These are phyloP conservation scores for Nicotiana tomentosiformis DNA, from an alignment of 257 asterid genomes.

Conservation along the genomic window DNA sequence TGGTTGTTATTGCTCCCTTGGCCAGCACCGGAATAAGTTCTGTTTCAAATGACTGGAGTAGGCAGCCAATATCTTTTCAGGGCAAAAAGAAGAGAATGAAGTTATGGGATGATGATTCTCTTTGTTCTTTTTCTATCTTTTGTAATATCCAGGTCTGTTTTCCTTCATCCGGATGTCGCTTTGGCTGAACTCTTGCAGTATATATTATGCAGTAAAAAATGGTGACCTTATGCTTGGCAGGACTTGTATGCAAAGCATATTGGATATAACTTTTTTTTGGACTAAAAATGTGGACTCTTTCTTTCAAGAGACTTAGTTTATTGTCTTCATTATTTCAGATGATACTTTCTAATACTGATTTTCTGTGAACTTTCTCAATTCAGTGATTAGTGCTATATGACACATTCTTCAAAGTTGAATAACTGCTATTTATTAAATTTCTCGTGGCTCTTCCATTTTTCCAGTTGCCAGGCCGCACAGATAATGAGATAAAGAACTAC, in stretches of 20 bases:
- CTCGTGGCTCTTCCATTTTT: slow-evolving; percentile 7
- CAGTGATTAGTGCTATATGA: slow-evolving; percentile 8
- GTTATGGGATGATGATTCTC: not conserved
- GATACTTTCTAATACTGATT: not conserved
- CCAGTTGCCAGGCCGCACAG: slow-evolving; percentile 96
- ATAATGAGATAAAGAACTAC: slow-evolving; percentile 81
- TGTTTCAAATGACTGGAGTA: not conserved
- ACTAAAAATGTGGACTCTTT: not conserved
- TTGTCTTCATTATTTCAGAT: not conserved
- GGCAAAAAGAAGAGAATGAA: too few relatives aligned
- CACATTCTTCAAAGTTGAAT: slow-evolving; percentile 1
- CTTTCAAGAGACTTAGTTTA: not conserved
- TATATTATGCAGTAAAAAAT: not conserved
- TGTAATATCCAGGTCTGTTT: too few relatives aligned
- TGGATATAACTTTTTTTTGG: not conserved
- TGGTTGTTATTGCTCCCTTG: not conserved
- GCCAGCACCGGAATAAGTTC: not conserved
- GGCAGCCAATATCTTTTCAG: not conserved
- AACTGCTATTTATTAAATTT: slow-evolving; percentile 6
- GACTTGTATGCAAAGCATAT: not conserved
- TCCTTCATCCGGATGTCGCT: not conserved
- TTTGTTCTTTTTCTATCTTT: not conserved
- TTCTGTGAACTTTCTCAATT: not conserved
- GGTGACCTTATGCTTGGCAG: not conserved
- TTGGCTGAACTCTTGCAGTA: not conserved